Evolutionary conservation across 1,284 basidiomycete species (phyloP), one percentile per base, ranked within the genome.

Genomic region (Puccinia triticina): DNA sequence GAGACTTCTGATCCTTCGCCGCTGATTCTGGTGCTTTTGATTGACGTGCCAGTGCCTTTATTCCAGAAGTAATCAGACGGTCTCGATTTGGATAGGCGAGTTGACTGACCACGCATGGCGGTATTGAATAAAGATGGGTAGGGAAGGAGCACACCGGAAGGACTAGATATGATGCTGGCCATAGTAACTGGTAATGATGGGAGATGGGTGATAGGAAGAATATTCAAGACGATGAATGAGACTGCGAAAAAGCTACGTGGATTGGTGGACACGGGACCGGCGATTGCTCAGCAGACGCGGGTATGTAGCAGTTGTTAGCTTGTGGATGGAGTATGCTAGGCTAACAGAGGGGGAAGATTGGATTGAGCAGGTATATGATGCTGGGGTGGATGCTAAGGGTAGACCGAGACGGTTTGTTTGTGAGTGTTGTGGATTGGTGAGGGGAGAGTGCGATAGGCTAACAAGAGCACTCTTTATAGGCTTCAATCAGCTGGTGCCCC

Each of bases 31-130:
- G 34, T 10, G 40, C 8, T 37, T 11, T 46, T 26, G 18, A 26
- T 43, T 29, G 37, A 23, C 18, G 50, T 10, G n/a, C 50, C 32
- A n/a, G 71, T 81, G 8, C 37, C 78, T 34, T 64, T 81, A 43
- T 81, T 59, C 67, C 69, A 81, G 48, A 81, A 81, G 26, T 81
- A 81, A 23, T 81, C 55, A 4, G 78, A 61, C 16, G 78, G 71
- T 10, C 78, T 53, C 50, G 71, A 73, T 48, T 73, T 73, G 4
- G 34, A 11, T 29, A 73, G 29, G 37, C 29, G 48, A 32, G 8
- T 29, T n/a, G 71, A 37, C 32, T 69, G 37, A n/a, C 40, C 53
- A 43, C 74, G 59, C 57, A 76, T 55, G 4, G 74, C 18, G 40
- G 55, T 46, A 46, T 76, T 76, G 59, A 46, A 76, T 29, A 76